Conservation (phyloP, 768 basidiomycete species). For the Phanerochaete sordida region DNA sequence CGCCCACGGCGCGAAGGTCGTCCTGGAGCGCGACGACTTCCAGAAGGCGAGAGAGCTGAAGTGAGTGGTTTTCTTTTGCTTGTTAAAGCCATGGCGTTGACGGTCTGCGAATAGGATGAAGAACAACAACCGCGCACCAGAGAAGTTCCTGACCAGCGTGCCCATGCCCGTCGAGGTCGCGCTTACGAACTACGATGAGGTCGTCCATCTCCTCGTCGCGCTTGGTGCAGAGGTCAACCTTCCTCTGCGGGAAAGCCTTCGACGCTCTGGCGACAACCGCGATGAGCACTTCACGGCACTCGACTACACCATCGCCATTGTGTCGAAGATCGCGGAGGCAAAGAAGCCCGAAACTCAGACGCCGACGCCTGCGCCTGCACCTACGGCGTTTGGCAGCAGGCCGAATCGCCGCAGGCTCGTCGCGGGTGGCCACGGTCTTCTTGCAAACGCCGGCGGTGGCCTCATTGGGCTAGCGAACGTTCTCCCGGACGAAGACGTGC, state of each 20-base stretch:
- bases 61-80: conserved; percentile 8
- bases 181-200: conserved; percentile 19
- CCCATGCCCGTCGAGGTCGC: conserved; percentile 25
- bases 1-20: conserved; percentile 26
- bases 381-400: neutral
- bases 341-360: conserved; percentile 4
- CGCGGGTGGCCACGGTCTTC: too few relatives aligned
- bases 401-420: neutral
- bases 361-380: neutral
- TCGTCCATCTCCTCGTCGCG: conserved; percentile 23
- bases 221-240: conserved; percentile 25
- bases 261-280: neutral
- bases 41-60: conserved; percentile 18
- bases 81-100: neutral
- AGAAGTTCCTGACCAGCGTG: conserved; percentile 1
- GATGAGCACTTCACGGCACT: conserved; percentile 11
- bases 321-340: conserved; percentile 16
- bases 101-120: neutral
- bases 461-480: neutral
- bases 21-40: conserved; percentile 22
- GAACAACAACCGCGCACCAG: neutral
- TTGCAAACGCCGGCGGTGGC: neutral
- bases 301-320: conserved; percentile 20
- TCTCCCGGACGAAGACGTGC: neutral
- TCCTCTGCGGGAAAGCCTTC: neutral